Base-by-base conservation (phyloP, 306 rosid genomes). In the Pterocarpus santalinus region DNA sequence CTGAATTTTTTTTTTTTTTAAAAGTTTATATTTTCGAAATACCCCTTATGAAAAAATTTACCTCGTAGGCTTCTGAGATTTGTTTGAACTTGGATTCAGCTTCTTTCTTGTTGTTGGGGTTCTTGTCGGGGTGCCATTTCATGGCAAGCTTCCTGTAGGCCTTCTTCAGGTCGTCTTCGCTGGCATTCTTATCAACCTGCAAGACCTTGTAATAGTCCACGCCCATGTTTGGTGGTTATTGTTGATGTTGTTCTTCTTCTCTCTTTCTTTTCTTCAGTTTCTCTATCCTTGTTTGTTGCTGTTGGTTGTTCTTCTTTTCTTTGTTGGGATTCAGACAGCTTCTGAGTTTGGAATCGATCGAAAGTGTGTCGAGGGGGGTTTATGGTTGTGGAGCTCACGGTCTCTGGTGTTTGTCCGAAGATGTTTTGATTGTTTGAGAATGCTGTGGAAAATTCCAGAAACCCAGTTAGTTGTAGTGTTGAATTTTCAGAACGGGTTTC, bases 91-190 rank as follows among this genome's bases (percentile, higher is more conserved):
- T 89, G 33, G 92, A 75, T 70, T 91, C 95, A 0, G 92, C 91
- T 9, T 86, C 92, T 62, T 91, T 87, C 38, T 87, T 86, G 64
- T 82, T 84, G 36, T 69, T 80, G 11, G 89, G 92, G 62, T 91
- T 89, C 65, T 91, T 91, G 17, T 91, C 92, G 1, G 92, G 94
- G 51, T 91, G 95, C 92, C 91, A 91, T 56, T 86, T 88, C 93
- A 88, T 91, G 57, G 91, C 93, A n/a, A 89, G 93, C 77, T 86
- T 89, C 13, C 90, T 55, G 67, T 88, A 89, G 34, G 93, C 89
- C 60, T 85, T 88, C 84, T 86, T 89, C 75, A 89, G 60, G 28
- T 91, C 96, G 4, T 88, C 93, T 1, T 89, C 93, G 11, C 56
- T 89, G 8, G 89, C 93, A 78, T 51, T 81, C 58, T 47, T 83